Evolutionary conservation across 2,329 filamentous ascomycete species (phyloP).

Genomic region (Metarhizium sp.): DNA sequence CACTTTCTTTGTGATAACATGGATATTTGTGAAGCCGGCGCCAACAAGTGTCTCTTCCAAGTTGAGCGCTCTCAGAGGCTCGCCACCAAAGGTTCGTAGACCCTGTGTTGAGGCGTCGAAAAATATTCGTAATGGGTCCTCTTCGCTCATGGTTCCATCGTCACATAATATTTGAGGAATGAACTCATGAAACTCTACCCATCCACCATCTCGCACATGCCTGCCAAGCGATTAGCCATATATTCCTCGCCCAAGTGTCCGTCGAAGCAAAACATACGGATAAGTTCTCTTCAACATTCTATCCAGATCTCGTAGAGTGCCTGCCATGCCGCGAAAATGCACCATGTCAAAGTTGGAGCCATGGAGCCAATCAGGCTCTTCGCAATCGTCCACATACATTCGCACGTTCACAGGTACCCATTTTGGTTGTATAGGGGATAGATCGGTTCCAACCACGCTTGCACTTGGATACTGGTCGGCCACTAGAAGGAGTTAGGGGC

Average conservation of each 20-base stretch:
- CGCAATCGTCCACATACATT: slow-evolving; percentile 54
- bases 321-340: slow-evolving; percentile 39
- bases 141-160: slow-evolving; percentile 31
- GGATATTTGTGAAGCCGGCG: slow-evolving; percentile 35
- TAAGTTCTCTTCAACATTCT: slow-evolving; percentile 33
- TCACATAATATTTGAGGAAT: slow-evolving; percentile 31
- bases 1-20: slow-evolving; percentile 31
- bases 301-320: slow-evolving; percentile 39
- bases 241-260: neutral
- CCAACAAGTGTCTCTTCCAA: slow-evolving; percentile 26
- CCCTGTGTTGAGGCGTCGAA: slow-evolving; percentile 21
- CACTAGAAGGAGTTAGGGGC: slow-evolving; percentile 15
- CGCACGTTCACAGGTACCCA: slow-evolving; percentile 50
- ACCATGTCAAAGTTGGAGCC: slow-evolving; percentile 48
- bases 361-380: slow-evolving; percentile 44
- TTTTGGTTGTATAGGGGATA: slow-evolving; percentile 36
- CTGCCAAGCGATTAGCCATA: slow-evolving; percentile 14
- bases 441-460: slow-evolving; percentile 30
- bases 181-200: slow-evolving; percentile 41
- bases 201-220: slow-evolving; percentile 36
- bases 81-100: slow-evolving; percentile 27
- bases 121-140: slow-evolving; percentile 27
- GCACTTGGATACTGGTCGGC: slow-evolving; percentile 32
- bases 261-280: slow-evolving; percentile 13
- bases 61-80: slow-evolving; percentile 24